Evolutionary conservation across 2,329 filamentous ascomycete genomes (phyloP), one percentile per base, ranked within the genome.

Genomic region (Aureobasidium vineae): DNA sequence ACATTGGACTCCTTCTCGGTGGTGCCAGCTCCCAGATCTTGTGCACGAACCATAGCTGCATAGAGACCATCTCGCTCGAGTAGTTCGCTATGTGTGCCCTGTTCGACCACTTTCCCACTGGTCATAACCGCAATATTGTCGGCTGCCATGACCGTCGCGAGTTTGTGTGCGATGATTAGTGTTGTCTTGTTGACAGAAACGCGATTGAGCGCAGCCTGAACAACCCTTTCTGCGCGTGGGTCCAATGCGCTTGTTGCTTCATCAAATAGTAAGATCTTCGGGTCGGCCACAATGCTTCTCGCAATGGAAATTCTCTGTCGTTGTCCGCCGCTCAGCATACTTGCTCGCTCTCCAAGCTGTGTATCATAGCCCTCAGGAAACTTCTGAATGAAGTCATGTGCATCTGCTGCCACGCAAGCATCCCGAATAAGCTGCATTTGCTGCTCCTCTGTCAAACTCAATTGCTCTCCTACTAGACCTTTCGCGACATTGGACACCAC

Each of bases 41-140:
- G 82, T 19, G 80, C 78, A 23, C 74, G 74, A 3, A 85, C 82
- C 40, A 83, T 73, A 2, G 73, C 72, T 3, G 77, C 75, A 68
- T 82, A 82, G 0, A 73, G 68, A 2, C 79, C 79, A 36, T 77
- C 71, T 33, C 67, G 69, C 5, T 72, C 72, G 38, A 82, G 69
- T 3, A 83, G 71, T 15, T 77, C 71, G 6, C 71, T 67, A 68
- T 82, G 80, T 3, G 72, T 78, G 1, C 81, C 81, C 72, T 80
- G 76, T 69, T 83, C 81, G 6, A 80, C 70, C 13, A 82, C 73
- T 16, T 69, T 70, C 3, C 81, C 81, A 28, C 77, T 72, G n/a
- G 73, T 69, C 72, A 82, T 78, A 16, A 83, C 80, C 5, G 77
- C 75, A 28, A 82, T 81, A 52, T 79, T 79, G 70, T 82, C 77